Conservation (phyloP, 208 protist species). For the Jaenimonas drosophilae region DNA sequence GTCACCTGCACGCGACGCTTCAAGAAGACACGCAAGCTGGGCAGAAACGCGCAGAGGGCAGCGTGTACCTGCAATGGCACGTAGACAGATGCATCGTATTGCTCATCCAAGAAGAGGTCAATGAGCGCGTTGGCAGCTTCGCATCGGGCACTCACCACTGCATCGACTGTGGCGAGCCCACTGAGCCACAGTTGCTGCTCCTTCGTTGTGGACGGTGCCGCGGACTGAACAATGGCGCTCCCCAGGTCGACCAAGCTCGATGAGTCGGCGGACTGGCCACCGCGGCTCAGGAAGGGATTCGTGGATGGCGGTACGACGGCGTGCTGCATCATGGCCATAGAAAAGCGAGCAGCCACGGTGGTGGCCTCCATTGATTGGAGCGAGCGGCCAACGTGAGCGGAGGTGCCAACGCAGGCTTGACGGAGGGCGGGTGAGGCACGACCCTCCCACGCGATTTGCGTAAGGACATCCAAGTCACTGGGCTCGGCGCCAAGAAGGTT, state of each 20-base stretch:
- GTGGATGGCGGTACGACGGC: slow-evolving; percentile 4
- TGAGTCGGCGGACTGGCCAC: neutral
- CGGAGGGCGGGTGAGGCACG: slow-evolving; percentile 22
- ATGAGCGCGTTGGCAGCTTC: slow-evolving; percentile 73
- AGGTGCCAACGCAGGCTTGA: slow-evolving; percentile 39
- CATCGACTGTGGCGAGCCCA: slow-evolving; percentile 27
- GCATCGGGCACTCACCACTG: slow-evolving; percentile 34
- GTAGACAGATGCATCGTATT: slow-evolving; percentile 51
- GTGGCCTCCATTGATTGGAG: slow-evolving; percentile 23
- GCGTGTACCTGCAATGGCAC: slow-evolving; percentile 42
- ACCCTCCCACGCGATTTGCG: slow-evolving; percentile 47
- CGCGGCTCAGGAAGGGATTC: neutral
- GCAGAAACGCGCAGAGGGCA: slow-evolving; percentile 18
- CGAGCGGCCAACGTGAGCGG: slow-evolving; percentile 30
- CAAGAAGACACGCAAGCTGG: slow-evolving; percentile 28
- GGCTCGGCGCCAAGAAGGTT: slow-evolving; percentile 29
- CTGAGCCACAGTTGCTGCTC: slow-evolving; percentile 28
- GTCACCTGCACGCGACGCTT: slow-evolving; percentile 32
- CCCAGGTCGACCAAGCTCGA: neutral
- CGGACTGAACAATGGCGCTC: slow-evolving; percentile 3
- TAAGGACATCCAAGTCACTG: slow-evolving; percentile 50
- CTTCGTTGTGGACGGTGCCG: slow-evolving; percentile 9
- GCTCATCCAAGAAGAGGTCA: slow-evolving; percentile 68
- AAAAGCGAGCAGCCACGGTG: slow-evolving; percentile 32
- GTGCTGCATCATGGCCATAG: slow-evolving; percentile 17